These are phyloP conservation scores for Phytophthora nicotianae DNA, from an alignment of 352 stramenopile species.

Conservation along the genomic window DNA sequence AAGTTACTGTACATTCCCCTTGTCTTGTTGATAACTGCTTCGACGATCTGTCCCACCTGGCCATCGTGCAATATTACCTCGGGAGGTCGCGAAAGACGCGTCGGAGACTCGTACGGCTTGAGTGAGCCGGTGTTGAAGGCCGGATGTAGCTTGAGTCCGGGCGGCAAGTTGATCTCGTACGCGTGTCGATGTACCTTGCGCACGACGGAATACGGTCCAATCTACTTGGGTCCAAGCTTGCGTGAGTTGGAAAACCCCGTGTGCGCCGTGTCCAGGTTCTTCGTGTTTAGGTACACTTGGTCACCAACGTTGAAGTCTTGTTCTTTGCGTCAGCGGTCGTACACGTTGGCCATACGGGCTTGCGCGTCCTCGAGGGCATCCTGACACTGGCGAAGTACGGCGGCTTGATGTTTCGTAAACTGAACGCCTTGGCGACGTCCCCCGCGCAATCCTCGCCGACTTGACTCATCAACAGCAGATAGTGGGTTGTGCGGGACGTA, in stretches of 20 bases:
- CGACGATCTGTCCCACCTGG: constrained; percentile 10
- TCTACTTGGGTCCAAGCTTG: constrained; percentile 16
- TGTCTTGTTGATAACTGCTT: constrained; percentile 1
- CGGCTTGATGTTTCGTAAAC: constrained; percentile 4
- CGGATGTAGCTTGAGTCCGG: too few species aligned
- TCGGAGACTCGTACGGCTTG: neutral
- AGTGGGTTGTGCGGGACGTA: constrained; percentile 6
- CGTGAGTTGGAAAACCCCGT: constrained; percentile 17
- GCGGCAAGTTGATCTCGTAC: constrained; percentile 19
- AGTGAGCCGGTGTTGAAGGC: too few species aligned
- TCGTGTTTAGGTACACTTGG: constrained; percentile 18
- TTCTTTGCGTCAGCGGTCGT: too few species aligned
- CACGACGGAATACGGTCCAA: constrained; percentile 17
- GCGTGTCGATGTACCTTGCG: constrained; percentile 19
- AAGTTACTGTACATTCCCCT: neutral
- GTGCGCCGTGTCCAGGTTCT: constrained; percentile 19
- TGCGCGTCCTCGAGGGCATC: neutral
- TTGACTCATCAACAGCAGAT: neutral
- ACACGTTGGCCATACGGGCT: too few species aligned
- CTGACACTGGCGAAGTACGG: constrained; percentile 11
- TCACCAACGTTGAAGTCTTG: constrained; percentile 1
- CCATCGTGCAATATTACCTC: constrained; percentile 10
- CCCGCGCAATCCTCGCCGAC: neutral
- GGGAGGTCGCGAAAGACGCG: constrained; percentile 3
- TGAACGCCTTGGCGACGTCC: neutral